Base-by-base conservation (phyloP, 441 rosid species). In the Bruguiera hainesii region DNA sequence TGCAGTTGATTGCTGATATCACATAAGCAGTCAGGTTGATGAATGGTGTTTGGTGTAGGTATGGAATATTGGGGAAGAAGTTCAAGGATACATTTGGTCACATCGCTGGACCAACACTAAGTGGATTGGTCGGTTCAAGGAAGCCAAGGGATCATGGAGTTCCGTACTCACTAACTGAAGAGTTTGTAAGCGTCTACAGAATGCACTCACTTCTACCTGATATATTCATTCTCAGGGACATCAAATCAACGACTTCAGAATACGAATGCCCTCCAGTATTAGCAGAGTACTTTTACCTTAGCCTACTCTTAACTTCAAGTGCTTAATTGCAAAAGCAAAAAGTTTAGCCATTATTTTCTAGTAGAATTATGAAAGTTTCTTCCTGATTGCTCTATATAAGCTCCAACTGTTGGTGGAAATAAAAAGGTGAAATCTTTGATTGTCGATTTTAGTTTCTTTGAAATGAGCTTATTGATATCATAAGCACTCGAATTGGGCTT, bases 101-200 rank as follows among this genome's bases (percentile, higher is more conserved):
- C 57, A 66, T 82, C 62, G 76, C 63, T 30, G 85, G 90, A 68
- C 83, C 87, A 0, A 46, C 78, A 42, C 64, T 89, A 35, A 87
- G 86, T 61, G 96, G 93, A 55, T 69, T 87, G 68, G 89, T 87
- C 56, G 93, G 93, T 71, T 76, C 82, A 30, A 82, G 66, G 71
- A 83, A 74, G 65, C 93, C 93, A 3, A 81, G 71, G 71, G 88
- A 89, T 74, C 90, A 85, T 60, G 96, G 91, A 61, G 88, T 87
- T 70, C 86, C 91, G 2, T 87, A 81, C 52, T 89, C 89, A 2
- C 76, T 85, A 21, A 85, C 87, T 2, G 89, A 89, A 74, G 93
- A 89, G 69, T 87, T 89, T 49, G 82, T 78, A 11, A 84, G 87
- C 50, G 89, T 87, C 46, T 89, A 89, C 56, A 80, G 87, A 65